Evolutionary conservation across 164 flowering plant species (phyloP), one percentile per base, ranked within the genome.

Genomic region (Nymphaea colorata): DNA sequence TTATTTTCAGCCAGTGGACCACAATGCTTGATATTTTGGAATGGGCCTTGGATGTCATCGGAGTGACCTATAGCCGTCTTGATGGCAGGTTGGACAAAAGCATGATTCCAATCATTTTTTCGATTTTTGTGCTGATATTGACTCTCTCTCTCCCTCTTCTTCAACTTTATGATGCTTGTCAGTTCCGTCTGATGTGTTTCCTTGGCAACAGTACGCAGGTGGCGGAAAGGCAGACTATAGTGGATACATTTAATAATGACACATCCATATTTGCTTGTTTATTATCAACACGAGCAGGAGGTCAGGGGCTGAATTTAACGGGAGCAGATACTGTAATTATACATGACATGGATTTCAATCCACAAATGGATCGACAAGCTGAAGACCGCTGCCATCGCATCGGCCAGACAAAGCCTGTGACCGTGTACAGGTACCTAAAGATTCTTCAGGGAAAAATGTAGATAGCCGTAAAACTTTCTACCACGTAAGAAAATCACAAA

Each of bases 341-440:
- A 66, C 98, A 94, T 77, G 96, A 94, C 81, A 85, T 94, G 98
- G 97, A 94, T 84, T 94, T 91, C 75, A 94, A 94, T 73, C 98
- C 97, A 44, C 98, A 94, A 76, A 86, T 94, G 72, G 98, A 94
- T 62, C 81, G 97, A 14, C 96, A 94, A 64, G 98, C 98, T 41
- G 97, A 94, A 76, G 98, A 91, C 67, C 91, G 98, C 12, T 94
- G 97, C 78, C 98, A 94, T 63, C 89, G 97, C 14, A 94, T 94
- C 72, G 96, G 97, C 65, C 97, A 94, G 81, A 86, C 87, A 61
- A 94, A 86, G 73, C 84, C 90, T 3, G 97, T 94, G n/a, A 87
- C 96, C 47, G 69, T 94, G 63, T 89, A 85, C 82, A 85, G 98
- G 98, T 90, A 62, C 3, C 41, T n/a, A 25, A 25, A 25, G 36